Evolutionary conservation across 148 eudicot genomes (phyloP).

Genomic region (Rhododendron vialii): DNA sequence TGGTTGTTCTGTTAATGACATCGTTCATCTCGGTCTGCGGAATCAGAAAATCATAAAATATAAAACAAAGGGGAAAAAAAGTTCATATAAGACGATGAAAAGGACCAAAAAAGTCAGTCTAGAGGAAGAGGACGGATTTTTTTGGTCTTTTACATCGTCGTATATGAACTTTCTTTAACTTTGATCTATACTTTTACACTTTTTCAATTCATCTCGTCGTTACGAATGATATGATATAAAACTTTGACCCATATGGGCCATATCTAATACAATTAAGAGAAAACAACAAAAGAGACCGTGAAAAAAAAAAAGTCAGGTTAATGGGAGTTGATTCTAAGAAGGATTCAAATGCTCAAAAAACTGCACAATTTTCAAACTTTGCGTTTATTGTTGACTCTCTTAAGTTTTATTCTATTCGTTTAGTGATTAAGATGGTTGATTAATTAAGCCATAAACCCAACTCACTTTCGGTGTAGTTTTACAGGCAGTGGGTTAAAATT

Average conservation of each 20-base stretch:
- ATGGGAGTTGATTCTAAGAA: background rate
- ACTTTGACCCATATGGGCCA: background rate
- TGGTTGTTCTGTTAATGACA: background rate
- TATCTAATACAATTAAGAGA: too few species aligned
- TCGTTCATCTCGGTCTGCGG: too few species aligned
- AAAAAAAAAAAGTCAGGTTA: too few species aligned
- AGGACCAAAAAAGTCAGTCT: background rate
- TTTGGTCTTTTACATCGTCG: rapidly evolving
- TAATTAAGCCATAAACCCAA: background rate
- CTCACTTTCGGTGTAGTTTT: background rate
- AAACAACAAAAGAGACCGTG: background rate
- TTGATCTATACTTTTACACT: background rate
- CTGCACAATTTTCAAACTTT: background rate
- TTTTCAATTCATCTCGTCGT: too few species aligned
- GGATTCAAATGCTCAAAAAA: background rate
- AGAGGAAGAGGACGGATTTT: too few species aligned
- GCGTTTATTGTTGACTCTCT: background rate
- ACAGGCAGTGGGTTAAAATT: background rate
- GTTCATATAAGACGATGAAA: background rate
- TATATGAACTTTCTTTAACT: too few species aligned
- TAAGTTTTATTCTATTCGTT: background rate
- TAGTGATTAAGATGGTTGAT: background rate
- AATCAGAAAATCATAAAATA: too few species aligned
- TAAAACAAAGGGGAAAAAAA: background rate
- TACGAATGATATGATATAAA: too few species aligned